A percentile compares a stretch with the other conserved stretches of the same genome.
Evolutionary conservation across 1,284 basidiomycete species (phyloP).

Genomic region (Ganoderma meredithae): DNA sequence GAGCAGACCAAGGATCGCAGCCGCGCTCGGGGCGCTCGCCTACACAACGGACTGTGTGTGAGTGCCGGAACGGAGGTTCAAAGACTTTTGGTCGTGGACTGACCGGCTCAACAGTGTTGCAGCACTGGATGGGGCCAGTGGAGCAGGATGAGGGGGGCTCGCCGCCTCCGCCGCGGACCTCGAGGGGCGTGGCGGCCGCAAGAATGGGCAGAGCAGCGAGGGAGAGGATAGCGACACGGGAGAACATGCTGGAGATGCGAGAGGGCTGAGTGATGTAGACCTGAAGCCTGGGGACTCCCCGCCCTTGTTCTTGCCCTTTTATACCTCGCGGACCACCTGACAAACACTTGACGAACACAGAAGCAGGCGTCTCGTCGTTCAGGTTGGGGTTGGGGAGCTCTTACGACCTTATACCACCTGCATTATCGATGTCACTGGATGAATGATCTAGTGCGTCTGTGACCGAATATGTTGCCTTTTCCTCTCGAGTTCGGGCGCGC

Average conservation of each 20-base stretch:
- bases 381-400: not conserved
- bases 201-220: constrained; percentile 36
- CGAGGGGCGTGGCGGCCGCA: constrained; percentile 40
- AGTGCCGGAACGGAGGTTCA: not conserved
- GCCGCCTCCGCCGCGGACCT: not conserved
- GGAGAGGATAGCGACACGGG: not conserved
- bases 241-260: not conserved
- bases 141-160: constrained; percentile 26
- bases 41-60: not conserved
- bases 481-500: not conserved
- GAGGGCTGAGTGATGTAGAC: constrained; percentile 16
- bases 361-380: not conserved
- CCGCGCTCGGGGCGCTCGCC: constrained; percentile 6
- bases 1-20: constrained; percentile 25
- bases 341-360: not conserved
- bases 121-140: constrained; percentile 34
- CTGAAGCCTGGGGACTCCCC: constrained; percentile 14
- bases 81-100: constrained; percentile 3
- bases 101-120: constrained; percentile 34
- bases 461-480: not conserved
- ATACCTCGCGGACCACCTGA: constrained; percentile 7
- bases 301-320: not conserved
- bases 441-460: not conserved
- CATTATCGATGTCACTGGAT: not conserved
- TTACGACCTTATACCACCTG: not conserved